Conservation (phyloP, 129 eudicot genomes). For the Deinandra increscens region DNA sequence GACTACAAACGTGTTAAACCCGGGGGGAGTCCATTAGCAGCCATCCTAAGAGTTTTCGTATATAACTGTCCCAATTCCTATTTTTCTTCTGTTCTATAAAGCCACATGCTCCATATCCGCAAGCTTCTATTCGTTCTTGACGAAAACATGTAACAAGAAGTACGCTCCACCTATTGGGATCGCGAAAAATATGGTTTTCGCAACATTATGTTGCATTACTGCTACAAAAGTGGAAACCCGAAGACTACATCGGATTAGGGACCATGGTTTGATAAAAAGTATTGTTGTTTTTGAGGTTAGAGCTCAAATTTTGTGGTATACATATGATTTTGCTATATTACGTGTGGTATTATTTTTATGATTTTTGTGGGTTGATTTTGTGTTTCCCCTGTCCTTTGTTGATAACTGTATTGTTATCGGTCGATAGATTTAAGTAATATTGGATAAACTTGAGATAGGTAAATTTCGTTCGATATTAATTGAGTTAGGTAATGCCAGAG, state of each 20-base stretch:
- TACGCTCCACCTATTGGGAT: conserved; percentile 41
- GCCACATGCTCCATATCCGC: conserved; percentile 19
- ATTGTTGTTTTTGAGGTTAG: conserved; percentile 34
- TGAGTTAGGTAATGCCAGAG: no score
- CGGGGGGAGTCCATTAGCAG: conserved; percentile 48
- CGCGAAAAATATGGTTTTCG: conserved; percentile 37
- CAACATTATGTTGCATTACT: conserved; percentile 52
- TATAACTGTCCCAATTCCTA: conserved; percentile 30
- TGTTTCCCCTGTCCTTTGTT: no score
- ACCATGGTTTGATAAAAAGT: conserved; percentile 33
- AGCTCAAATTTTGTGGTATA: neutral
- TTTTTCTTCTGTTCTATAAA: conserved; percentile 19
- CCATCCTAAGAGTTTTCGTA: conserved; percentile 44
- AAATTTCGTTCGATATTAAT: no score
- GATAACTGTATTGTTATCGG: no score
- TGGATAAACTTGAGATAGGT: no score
- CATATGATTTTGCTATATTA: no score
- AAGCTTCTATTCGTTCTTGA: conserved; percentile 26
- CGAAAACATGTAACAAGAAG: conserved; percentile 5
- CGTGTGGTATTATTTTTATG: no score
- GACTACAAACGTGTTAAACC: no score
- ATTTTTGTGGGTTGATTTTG: no score
- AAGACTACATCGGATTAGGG: conserved; percentile 35
- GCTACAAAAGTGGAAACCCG: conserved; percentile 53
- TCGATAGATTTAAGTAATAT: no score